phyloP scores from a whole-genome alignment of 208 protist genomes.

The Trypanosoma cruzi region DNA sequence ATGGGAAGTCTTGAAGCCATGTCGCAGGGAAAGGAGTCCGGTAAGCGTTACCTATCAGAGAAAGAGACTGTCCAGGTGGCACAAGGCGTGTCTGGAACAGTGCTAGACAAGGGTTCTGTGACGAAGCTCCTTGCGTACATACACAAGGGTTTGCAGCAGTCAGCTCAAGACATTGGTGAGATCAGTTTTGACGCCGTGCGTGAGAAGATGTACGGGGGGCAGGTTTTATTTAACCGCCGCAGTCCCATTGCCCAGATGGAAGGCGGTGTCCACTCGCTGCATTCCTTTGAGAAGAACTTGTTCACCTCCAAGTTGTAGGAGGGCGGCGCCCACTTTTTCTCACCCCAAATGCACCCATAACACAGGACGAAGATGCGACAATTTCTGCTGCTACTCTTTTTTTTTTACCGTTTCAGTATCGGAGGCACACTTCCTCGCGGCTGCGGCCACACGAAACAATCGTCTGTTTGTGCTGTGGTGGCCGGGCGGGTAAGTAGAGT shows the following conservation, averaged over 20 bases:
- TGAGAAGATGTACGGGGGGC: conserved; percentile 88
- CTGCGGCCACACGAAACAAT: too few species aligned
- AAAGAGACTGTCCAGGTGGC: conserved; percentile 91
- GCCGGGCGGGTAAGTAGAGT: too few species aligned
- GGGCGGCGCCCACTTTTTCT: background rate
- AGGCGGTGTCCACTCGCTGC: conserved; percentile 92
- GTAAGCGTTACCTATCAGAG: conserved; percentile 92
- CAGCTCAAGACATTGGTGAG: conserved; percentile 94
- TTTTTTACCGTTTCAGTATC: too few species aligned
- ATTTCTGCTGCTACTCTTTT: too few species aligned
- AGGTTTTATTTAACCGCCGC: conserved; percentile 93
- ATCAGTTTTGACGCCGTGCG: conserved; percentile 77
- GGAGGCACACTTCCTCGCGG: too few species aligned
- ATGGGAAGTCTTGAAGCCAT: conserved; percentile 97
- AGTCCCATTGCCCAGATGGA: conserved; percentile 92
- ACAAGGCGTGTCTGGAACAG: conserved; percentile 92
- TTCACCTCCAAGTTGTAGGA: conserved; percentile 81
- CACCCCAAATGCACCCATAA: background rate
- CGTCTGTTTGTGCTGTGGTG: too few species aligned
- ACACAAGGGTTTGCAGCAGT: conserved; percentile 92
- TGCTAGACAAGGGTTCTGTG: conserved; percentile 93
- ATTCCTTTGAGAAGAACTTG: conserved; percentile 92
- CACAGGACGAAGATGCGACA: background rate
- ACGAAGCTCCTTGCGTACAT: conserved; percentile 89
- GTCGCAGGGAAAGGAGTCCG: conserved; percentile 88